Conservation (phyloP, 1,284 basidiomycete species). For the Lignosus rhinocerotis region DNA sequence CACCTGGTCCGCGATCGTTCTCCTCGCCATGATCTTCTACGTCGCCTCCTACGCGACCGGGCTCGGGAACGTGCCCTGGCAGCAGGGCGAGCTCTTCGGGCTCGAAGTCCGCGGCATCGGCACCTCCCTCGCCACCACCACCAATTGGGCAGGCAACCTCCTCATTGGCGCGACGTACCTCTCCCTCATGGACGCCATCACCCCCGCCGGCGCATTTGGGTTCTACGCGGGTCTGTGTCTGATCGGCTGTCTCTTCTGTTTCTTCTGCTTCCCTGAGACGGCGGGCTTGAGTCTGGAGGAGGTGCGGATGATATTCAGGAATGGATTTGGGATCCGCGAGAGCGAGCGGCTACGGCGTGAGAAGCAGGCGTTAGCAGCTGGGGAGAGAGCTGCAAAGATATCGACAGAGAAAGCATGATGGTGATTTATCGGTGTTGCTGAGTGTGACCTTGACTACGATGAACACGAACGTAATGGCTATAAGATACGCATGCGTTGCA, state of each 20-base stretch:
- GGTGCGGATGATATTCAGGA: conserved; percentile 59
- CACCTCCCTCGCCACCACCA: conserved; percentile 77
- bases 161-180: conserved; percentile 81
- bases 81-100: conserved; percentile 82
- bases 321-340: conserved; percentile 59
- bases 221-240: conserved; percentile 79
- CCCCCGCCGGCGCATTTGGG: conserved; percentile 77
- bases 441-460: background rate
- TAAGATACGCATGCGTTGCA: conserved; percentile 3
- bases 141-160: conserved; percentile 82
- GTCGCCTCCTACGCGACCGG: conserved; percentile 83
- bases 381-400: background rate
- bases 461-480: conserved; percentile 19
- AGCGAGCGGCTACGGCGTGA: conserved; percentile 47
- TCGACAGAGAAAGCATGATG: background rate
- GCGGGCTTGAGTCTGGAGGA: conserved; percentile 77
- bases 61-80: conserved; percentile 82
- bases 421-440: background rate
- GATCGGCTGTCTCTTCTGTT: conserved; percentile 69
- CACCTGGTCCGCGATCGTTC: conserved; percentile 68
- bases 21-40: conserved; percentile 79
- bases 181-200: conserved; percentile 74
- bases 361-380: conserved; percentile 38
- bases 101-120: conserved; percentile 83
- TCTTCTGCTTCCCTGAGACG: conserved; percentile 77